phyloP scores from a whole-genome alignment of 805 yeast genomes.

The Cyberlindnera euphorbiiphila region DNA sequence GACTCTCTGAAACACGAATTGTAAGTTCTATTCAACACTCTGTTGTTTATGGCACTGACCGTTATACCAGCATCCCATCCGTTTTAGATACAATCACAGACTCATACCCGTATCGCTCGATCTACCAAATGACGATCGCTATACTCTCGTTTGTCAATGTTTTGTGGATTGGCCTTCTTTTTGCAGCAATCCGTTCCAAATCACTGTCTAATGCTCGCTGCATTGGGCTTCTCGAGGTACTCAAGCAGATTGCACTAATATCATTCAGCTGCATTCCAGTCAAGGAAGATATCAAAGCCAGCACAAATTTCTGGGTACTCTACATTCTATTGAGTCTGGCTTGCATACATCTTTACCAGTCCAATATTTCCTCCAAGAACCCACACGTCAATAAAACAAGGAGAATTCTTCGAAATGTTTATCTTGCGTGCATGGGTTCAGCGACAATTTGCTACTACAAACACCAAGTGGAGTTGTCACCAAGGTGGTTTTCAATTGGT shows the following conservation, averaged over 20 bases:
- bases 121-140: constrained; percentile 4
- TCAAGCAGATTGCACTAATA: constrained; percentile 3
- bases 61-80: constrained; percentile 7
- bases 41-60: not conserved
- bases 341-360: constrained; percentile 5
- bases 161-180: not conserved
- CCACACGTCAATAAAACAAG: constrained; percentile 6
- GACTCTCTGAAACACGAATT: constrained; percentile 8
- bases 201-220: constrained; percentile 1
- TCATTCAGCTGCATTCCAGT: constrained; percentile 7
- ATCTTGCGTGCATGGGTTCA: not conserved
- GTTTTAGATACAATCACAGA: constrained; percentile 3
- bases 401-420: constrained; percentile 3
- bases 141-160: constrained; percentile 1
- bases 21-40: too few species aligned
- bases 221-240: not conserved
- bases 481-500: constrained; percentile 11
- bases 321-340: constrained; percentile 3
- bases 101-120: constrained; percentile 4
- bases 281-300: constrained; percentile 1
- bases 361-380: constrained; percentile 7
- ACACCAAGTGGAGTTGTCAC: constrained; percentile 7
- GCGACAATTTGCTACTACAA: constrained; percentile 6
- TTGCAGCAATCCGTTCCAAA: not conserved
- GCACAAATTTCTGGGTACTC: constrained; percentile 3